Evolutionary conservation across 257 asterid genomes (phyloP), one percentile per base, ranked within the genome.

Genomic region (Galeopsis tetrahit): DNA sequence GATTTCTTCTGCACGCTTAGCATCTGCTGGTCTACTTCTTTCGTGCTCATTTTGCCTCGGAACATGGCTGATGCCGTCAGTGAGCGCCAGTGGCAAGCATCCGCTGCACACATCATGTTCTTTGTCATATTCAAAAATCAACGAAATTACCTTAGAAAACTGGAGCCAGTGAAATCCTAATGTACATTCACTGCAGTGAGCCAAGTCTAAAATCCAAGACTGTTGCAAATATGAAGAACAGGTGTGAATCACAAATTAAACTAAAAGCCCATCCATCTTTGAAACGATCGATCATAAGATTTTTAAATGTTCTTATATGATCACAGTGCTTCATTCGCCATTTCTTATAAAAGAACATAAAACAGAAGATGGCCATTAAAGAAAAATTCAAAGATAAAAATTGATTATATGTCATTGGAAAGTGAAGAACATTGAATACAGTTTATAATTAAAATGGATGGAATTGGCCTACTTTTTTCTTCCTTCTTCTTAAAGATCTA

Each of bases 401-500:
- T 58, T 34, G 13, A 15, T n/a, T 58, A 34, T 61, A 55, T 44
- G 59, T 21, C 21, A 14, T 49, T 7, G 11, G 52, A 52, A 21
- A 21, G 28, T 21, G 28, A 21, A 21, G 28, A 21, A 21, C 28
- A 21, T 21, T 21, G 28, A 21, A 21, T 21, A 21, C 28, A 21
- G 1, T 21, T 21, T 21, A 21, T n/a, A n/a, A n/a, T n/a, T n/a
- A n/a, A n/a, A n/a, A n/a, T n/a, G n/a, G n/a, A n/a, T n/a, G n/a
- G n/a, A n/a, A n/a, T n/a, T 42, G 66, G n/a, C 38, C n/a, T 79
- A 88, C 99, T 96, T 79, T 73, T 77, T 90, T 90, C 71, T n/a
- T n/a, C n/a, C n/a, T n/a, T n/a, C n/a, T n/a, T n/a, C n/a, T n/a
- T n/a, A n/a, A n/a, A n/a, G n/a, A n/a, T n/a, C n/a, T n/a, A n/a